Evolutionary conservation across 2,329 filamentous ascomycete species (phyloP), one percentile per base, ranked within the genome.

Genomic region (Ramichloridium luteum): DNA sequence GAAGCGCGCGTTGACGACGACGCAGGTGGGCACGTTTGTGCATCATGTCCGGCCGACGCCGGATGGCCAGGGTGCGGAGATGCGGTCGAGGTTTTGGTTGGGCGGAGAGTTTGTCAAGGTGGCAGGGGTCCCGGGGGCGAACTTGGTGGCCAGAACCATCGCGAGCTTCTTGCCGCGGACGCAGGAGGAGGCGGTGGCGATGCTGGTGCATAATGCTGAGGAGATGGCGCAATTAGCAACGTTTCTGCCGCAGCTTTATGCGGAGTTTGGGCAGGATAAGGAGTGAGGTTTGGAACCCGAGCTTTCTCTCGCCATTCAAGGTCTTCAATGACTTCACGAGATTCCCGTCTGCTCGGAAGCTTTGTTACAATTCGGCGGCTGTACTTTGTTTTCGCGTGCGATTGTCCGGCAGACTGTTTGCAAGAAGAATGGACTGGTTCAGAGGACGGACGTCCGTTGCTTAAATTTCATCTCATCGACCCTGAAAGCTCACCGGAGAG

Each of bases 231-330:
- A 23, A 8, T 23, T 23, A n/a, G n/a, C 8, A 8, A 23, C 8
- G n/a, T 23, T 23, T 23, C 20, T 23, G n/a, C 20, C 20, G 20
- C 20, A 23, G 20, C 20, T 23, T 8, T 23, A 23, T 23, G 20
- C 20, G 20, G 8, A 23, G n/a, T 23, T 23, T n/a, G 20, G n/a
- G 20, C n/a, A n/a, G n/a, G n/a, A n/a, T n/a, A n/a, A n/a, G n/a
- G n/a, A n/a, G n/a, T n/a, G n/a, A n/a, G n/a, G n/a, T n/a, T n/a
- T n/a, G n/a, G n/a, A n/a, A n/a, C n/a, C n/a, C n/a, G n/a, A n/a
- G n/a, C n/a, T n/a, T n/a, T n/a, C n/a, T n/a, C n/a, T n/a, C n/a
- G n/a, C n/a, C n/a, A n/a, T n/a, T n/a, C n/a, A n/a, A n/a, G n/a
- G n/a, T n/a, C n/a, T n/a, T n/a, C n/a, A n/a, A n/a, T n/a, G n/a